Conservation (phyloP, 2,329 filamentous ascomycete genomes). For the Trichoderma hamatum region DNA sequence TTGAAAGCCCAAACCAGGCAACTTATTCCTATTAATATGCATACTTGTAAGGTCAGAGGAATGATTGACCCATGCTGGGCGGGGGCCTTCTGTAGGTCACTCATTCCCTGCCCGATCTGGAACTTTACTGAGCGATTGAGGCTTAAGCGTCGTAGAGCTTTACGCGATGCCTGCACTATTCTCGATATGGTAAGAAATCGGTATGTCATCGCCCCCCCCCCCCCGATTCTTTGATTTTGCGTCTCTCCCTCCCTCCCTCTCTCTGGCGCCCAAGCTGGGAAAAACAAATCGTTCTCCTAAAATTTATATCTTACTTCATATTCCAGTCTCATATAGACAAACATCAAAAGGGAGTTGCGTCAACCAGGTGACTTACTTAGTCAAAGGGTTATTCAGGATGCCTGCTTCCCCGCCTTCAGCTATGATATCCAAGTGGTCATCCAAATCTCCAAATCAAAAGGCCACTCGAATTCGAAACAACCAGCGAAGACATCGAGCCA, state of each 20-base stretch:
- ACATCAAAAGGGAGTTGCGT: not conserved
- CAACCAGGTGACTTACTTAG: not conserved
- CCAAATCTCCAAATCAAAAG: constrained; percentile 37
- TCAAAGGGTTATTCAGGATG: not conserved
- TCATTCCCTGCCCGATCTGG: not conserved
- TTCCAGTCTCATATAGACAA: too few species aligned
- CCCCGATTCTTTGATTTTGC: not conserved
- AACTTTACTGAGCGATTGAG: not conserved
- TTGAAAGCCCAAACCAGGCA: not conserved
- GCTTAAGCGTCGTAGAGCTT: too few species aligned
- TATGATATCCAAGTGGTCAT: constrained; percentile 15
- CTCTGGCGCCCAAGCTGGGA: not conserved
- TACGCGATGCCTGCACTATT: not conserved
- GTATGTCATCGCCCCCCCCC: not conserved
- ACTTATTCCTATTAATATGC: not conserved
- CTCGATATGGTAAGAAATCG: constrained; percentile 1
- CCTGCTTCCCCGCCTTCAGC: not conserved
- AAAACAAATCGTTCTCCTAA: not conserved
- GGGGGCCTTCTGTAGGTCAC: not conserved
- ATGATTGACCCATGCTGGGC: not conserved
- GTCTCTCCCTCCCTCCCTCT: not conserved
- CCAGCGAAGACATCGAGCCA: constrained; percentile 53
- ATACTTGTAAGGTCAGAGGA: not conserved
- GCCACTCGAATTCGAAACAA: constrained; percentile 52
- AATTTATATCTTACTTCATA: not conserved